phyloP scores from a whole-genome alignment of 768 basidiomycete genomes.

The Suillus variegatus region DNA sequence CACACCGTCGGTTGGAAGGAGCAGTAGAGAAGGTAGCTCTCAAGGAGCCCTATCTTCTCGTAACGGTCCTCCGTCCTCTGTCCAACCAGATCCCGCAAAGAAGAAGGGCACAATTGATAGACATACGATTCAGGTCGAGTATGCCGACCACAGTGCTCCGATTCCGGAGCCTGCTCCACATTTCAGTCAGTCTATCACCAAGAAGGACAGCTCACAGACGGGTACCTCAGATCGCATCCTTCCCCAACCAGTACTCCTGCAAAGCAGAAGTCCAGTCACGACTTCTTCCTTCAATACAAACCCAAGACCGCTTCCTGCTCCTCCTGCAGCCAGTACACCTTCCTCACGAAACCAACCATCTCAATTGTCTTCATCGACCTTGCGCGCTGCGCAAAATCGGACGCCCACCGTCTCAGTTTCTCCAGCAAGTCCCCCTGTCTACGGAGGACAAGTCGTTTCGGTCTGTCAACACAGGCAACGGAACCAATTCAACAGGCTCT shows the following conservation, averaged over 20 bases:
- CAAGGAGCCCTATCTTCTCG: conserved; percentile 16
- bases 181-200: conserved; percentile 24
- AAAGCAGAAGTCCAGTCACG: conserved; percentile 20
- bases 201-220: conserved; percentile 12
- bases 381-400: conserved; percentile 30
- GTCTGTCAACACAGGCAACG: conserved; percentile 27
- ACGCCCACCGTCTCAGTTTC: conserved; percentile 38
- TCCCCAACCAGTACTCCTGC: conserved; percentile 14
- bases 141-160: conserved; percentile 55
- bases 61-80: conserved; percentile 26
- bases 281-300: conserved; percentile 18
- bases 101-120: conserved; percentile 49
- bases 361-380: conserved; percentile 24
- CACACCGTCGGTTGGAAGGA: conserved; percentile 17
- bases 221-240: conserved; percentile 9
- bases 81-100: conserved; percentile 45
- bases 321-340: conserved; percentile 20
- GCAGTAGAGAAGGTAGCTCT: conserved; percentile 20
- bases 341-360: conserved; percentile 23
- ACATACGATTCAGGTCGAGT: conserved; percentile 98
- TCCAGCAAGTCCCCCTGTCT: conserved; percentile 43
- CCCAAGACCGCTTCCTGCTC: conserved; percentile 33
- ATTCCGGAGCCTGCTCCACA: conserved; percentile 23
- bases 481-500: conserved; percentile 36
- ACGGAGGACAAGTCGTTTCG: conserved; percentile 29